Conservation (phyloP, 106 monocot genomes). For the Acanthochlamys bracteata region DNA sequence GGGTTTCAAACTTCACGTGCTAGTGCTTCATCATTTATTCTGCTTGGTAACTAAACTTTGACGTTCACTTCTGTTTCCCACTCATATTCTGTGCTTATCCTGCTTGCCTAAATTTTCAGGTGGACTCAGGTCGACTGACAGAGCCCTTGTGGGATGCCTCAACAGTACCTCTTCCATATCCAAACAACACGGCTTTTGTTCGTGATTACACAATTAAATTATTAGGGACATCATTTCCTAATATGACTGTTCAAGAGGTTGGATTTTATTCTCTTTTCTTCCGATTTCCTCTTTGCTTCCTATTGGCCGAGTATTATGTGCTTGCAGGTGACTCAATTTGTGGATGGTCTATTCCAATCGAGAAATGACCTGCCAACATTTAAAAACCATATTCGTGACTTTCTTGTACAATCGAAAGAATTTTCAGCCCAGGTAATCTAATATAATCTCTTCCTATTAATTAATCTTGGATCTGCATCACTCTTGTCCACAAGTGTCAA, state of each 20-base stretch:
- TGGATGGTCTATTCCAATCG: slow-evolving; percentile 76
- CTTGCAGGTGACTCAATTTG: slow-evolving; percentile 80
- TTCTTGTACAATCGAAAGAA: slow-evolving; percentile 95
- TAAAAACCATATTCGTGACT: slow-evolving; percentile 89
- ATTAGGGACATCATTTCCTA: slow-evolving; percentile 84
- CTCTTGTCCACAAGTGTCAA: not conserved
- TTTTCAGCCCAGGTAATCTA: slow-evolving; percentile 89
- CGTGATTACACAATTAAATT: slow-evolving; percentile 92
- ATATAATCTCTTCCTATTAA: not conserved
- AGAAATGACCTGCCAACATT: slow-evolving; percentile 68
- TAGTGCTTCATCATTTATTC: slow-evolving; percentile 88
- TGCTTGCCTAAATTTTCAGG: slow-evolving; percentile 21
- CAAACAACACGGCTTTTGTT: slow-evolving; percentile 78
- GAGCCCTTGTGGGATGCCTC: slow-evolving; percentile 95
- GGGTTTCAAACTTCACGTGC: slow-evolving; percentile 95
- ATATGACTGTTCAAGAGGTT: slow-evolving; percentile 86
- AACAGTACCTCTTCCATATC: slow-evolving; percentile 61
- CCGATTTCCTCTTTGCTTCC: not conserved
- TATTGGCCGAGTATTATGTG: not conserved
- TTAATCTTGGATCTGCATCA: not conserved
- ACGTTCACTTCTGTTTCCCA: not conserved
- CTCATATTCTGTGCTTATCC: not conserved
- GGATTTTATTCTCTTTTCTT: not conserved
- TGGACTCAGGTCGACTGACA: slow-evolving; percentile 64
- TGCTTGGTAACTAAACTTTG: slow-evolving; percentile 29